Evolutionary conservation across 306 rosid genomes (phyloP).

Genomic region (Quercus mongolica): DNA sequence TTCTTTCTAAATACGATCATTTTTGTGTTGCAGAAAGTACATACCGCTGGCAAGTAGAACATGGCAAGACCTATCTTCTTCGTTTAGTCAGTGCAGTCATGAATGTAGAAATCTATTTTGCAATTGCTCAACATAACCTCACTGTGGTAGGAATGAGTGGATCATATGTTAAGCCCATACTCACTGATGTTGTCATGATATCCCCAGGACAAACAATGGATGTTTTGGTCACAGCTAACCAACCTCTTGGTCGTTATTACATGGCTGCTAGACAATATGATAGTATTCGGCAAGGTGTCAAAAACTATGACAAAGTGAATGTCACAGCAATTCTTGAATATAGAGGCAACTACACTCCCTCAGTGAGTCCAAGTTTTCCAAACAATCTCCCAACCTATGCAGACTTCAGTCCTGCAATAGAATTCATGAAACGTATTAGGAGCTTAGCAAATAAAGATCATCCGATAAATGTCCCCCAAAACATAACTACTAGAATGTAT

Average conservation of each 20-base stretch:
- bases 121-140: constrained; percentile 33
- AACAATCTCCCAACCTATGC: constrained; percentile 3
- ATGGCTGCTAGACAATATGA: constrained; percentile 16
- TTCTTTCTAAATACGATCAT: no score
- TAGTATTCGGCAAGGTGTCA: no score
- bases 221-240: constrained; percentile 29
- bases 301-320: neutral
- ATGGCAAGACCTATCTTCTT: constrained; percentile 36
- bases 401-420: neutral
- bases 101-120: constrained; percentile 35
- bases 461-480: constrained; percentile 24
- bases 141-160: constrained; percentile 32
- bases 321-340: constrained; percentile 30
- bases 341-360: constrained; percentile 6
- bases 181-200: constrained; percentile 25
- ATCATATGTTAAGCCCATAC: constrained; percentile 28
- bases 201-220: constrained; percentile 52
- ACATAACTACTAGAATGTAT: constrained; percentile 12
- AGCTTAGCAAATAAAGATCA: constrained; percentile 28
- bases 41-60: constrained; percentile 8
- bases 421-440: constrained; percentile 5
- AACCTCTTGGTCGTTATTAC: constrained; percentile 18
- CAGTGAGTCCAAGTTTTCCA: no score
- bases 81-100: constrained; percentile 25
- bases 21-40: constrained; percentile 29